phyloP scores from a whole-genome alignment of 2,329 filamentous ascomycete species.

The Hypoxylon rubiginosum region DNA sequence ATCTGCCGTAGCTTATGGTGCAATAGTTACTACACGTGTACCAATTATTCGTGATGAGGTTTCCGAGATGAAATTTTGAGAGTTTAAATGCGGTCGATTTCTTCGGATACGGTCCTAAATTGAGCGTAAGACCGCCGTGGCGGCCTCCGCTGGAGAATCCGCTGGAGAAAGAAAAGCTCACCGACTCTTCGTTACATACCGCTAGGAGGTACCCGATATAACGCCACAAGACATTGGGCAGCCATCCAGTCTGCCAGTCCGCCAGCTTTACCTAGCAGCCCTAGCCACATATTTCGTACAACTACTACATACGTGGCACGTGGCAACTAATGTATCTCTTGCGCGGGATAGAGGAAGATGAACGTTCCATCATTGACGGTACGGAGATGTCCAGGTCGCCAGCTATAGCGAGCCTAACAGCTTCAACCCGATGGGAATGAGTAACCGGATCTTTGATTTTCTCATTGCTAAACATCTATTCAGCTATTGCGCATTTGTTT shows the following conservation, averaged over 20 bases:
- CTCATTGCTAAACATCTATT: neutral
- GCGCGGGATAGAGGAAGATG: neutral
- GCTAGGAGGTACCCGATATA: neutral
- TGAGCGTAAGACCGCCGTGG: neutral
- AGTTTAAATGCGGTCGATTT: neutral
- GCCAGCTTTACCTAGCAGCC: no score
- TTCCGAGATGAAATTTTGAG: neutral
- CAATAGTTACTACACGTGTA: neutral
- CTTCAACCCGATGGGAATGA: neutral
- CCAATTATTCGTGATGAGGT: neutral
- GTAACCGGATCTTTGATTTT: neutral
- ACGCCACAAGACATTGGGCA: neutral
- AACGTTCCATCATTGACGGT: neutral
- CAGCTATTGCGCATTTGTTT: neutral
- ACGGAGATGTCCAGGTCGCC: neutral
- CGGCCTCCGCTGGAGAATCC: neutral
- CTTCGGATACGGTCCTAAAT: neutral
- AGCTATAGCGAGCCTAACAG: neutral
- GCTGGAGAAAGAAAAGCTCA: neutral
- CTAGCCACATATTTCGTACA: neutral
- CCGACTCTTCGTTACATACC: neutral
- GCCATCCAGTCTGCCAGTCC: no score
- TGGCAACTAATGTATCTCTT: neutral
- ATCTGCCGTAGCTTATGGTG: neutral
- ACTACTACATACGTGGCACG: no score